Conservation (phyloP, 2,329 filamentous ascomycete species). For the Talaromyces amestolkiae region DNA sequence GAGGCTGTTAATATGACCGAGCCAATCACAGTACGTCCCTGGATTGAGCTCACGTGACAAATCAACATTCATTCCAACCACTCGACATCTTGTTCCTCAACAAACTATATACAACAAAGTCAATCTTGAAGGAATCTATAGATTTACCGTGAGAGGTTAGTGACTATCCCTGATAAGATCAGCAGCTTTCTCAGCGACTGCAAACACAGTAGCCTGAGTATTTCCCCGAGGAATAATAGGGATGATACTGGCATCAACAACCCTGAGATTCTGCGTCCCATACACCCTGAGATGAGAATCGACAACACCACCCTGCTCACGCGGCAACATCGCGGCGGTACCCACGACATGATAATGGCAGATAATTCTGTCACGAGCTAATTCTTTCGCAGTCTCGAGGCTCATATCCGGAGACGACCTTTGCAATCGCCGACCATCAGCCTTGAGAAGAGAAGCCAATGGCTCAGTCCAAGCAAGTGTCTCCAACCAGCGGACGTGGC, state of each 20-base stretch:
- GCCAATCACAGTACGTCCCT: neutral
- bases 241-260: conserved; percentile 22
- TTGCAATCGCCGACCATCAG: neutral
- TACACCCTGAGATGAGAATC: conserved; percentile 41
- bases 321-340: conserved; percentile 21
- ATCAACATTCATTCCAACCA: neutral
- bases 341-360: conserved; percentile 22
- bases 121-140: too few relatives aligned
- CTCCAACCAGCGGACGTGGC: neutral
- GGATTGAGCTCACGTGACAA: neutral
- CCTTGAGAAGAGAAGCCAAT: neutral
- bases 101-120: too few relatives aligned
- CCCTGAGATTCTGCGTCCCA: conserved; percentile 21
- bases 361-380: neutral
- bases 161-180: conserved; percentile 29
- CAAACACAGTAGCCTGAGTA: conserved; percentile 25
- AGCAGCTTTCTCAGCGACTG: conserved; percentile 28
- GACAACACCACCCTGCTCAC: conserved; percentile 24
- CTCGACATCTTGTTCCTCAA: too few relatives aligned
- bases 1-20: conserved; percentile 2
- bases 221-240: conserved; percentile 23
- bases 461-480: neutral
- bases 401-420: conserved; percentile 14
- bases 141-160: too few relatives aligned
- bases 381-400: neutral